phyloP scores from a whole-genome alignment of 176 grass and related monocot genomes.

The Pontederia crassipes region DNA sequence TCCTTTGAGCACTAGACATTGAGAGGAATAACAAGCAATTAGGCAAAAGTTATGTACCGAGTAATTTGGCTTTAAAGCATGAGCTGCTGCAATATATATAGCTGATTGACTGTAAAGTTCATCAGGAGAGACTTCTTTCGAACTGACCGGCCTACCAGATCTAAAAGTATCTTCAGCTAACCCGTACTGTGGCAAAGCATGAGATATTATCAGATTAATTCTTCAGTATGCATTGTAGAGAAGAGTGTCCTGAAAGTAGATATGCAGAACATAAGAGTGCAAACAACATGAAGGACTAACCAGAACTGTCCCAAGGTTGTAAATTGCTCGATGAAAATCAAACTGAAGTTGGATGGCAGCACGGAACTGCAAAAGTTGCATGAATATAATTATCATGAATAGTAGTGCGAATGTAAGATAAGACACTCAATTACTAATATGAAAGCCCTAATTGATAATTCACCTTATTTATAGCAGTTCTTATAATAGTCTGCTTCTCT shows the following conservation, averaged over 20 bases:
- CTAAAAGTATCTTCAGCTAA: slow-evolving; percentile 97
- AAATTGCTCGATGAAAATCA: slow-evolving; percentile 99
- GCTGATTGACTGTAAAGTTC: slow-evolving; percentile 97
- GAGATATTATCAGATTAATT: slow-evolving; percentile 1
- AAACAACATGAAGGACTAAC: slow-evolving; percentile 30
- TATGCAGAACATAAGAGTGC: slow-evolving; percentile 4
- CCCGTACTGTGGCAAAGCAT: slow-evolving; percentile 54
- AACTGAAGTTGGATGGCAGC: slow-evolving; percentile 93
- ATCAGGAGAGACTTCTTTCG: slow-evolving; percentile 51
- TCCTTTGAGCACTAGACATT: too few species aligned
- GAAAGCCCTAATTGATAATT: slow-evolving; percentile 3
- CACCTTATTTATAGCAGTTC: slow-evolving; percentile 98
- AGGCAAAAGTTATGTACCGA: slow-evolving; percentile 30
- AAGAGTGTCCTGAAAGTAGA: neutral
- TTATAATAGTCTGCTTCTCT: slow-evolving; percentile 93
- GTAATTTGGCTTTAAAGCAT: slow-evolving; percentile 91
- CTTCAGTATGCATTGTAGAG: neutral
- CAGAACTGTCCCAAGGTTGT: slow-evolving; percentile 97
- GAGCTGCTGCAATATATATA: slow-evolving; percentile 98
- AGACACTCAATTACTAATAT: neutral
- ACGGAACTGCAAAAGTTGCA: slow-evolving; percentile 56
- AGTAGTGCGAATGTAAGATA: neutral
- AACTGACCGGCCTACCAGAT: slow-evolving; percentile 44
- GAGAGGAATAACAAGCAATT: slow-evolving; percentile 8
- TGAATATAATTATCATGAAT: neutral